Percentiles rank a stretch among this genome's conserved stretches.
Evolutionary conservation across 352 stramenopile species (phyloP).

Genomic region (Globisporangium ultimum): DNA sequence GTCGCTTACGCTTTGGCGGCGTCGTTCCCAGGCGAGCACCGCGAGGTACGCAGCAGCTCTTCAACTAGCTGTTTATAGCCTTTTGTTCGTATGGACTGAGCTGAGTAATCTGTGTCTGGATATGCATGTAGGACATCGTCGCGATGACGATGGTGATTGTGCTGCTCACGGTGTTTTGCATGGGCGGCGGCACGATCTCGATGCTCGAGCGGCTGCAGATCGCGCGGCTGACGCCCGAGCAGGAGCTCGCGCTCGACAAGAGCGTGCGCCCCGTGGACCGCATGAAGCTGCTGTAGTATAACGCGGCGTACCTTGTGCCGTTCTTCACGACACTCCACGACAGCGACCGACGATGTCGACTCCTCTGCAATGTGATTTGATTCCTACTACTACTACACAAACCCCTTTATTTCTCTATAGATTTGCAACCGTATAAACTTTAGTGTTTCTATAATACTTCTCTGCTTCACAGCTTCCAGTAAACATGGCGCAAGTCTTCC

Average conservation of each 20-base stretch:
- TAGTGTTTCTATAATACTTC: too few species aligned
- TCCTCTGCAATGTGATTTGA: too few species aligned
- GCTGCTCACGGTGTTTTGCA: constrained; percentile 88
- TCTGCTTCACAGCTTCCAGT: too few species aligned
- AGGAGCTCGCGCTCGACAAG: constrained; percentile 68
- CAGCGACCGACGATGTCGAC: too few species aligned
- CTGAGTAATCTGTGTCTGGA: constrained; percentile 1
- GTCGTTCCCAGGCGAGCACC: constrained; percentile 83
- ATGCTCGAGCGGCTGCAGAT: constrained; percentile 89
- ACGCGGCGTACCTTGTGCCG: constrained; percentile 82
- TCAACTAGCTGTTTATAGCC: neutral
- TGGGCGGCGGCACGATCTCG: constrained; percentile 86
- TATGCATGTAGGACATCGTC: constrained; percentile 53
- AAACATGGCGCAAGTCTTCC: too few species aligned
- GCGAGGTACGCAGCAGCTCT: constrained; percentile 29
- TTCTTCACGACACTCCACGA: constrained; percentile 71
- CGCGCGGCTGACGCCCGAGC: constrained; percentile 61
- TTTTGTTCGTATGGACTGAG: neutral
- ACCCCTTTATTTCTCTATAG: too few species aligned
- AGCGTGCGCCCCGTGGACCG: constrained; percentile 74
- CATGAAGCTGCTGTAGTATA: constrained; percentile 77
- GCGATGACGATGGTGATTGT: constrained; percentile 91
- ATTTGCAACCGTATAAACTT: too few species aligned
- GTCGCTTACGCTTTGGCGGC: constrained; percentile 90
- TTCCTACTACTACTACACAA: too few species aligned